Percentiles rank a stretch among this genome's conserved stretches.
Evolutionary conservation across 805 yeast genomes (phyloP).

Genomic region (Ogataea degrootiae): DNA sequence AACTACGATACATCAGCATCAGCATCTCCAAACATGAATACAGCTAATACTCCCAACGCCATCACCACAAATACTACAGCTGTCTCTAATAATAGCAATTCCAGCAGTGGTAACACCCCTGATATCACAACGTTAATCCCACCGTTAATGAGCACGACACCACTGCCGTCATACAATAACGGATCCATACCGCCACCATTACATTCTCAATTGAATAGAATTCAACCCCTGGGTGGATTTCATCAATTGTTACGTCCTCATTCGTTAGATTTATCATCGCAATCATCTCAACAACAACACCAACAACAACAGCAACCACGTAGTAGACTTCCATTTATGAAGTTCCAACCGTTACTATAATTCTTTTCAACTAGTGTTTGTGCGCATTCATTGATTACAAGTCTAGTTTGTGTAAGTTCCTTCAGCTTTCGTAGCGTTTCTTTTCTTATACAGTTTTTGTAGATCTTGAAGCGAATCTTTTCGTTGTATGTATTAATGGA

Average conservation of each 20-base stretch:
- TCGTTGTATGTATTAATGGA: too few species aligned
- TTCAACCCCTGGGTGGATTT: neutral
- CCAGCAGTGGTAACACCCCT: neutral
- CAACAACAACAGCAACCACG: conserved; percentile 3
- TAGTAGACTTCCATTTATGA: conserved; percentile 20
- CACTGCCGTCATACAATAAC: neutral
- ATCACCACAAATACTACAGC: neutral
- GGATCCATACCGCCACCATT: conserved; percentile 1
- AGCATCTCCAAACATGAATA: neutral
- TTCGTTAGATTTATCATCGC: conserved; percentile 9
- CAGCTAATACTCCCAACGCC: conserved; percentile 7
- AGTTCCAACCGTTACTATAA: conserved; percentile 27
- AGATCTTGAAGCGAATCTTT: too few species aligned
- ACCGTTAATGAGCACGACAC: neutral
- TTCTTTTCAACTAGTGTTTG: neutral
- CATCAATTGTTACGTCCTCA: neutral
- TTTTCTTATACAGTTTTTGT: neutral
- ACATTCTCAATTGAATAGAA: neutral
- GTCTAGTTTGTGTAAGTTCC: too few species aligned
- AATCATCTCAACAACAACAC: conserved; percentile 1
- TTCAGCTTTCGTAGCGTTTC: neutral
- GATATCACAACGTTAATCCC: conserved; percentile 3
- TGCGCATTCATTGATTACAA: too few species aligned
- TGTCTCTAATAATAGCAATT: neutral
- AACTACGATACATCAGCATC: conserved; percentile 20